Base-by-base conservation (phyloP, 2,329 filamentous ascomycete genomes). In the Botrytis medusae region DNA sequence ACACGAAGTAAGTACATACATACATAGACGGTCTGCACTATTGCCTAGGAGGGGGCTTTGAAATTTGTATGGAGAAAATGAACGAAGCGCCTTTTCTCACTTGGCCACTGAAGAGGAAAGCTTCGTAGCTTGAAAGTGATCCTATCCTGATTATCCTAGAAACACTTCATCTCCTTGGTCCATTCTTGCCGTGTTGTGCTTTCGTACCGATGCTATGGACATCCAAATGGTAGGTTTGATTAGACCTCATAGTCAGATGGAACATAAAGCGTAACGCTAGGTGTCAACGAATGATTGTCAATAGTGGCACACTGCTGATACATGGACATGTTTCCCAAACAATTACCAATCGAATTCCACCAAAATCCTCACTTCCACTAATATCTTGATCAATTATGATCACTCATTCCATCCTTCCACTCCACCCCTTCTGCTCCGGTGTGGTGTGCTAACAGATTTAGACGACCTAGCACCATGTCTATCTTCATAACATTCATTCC, bases 181-280 rank as follows among this genome's bases (percentile, higher is more conserved):
- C 67, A 44, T 42, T 60, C 67, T 60, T 69, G 67, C 64, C 64
- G 64, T 68, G 64, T 54, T 68, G 64, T 68, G 48, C 32, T 68
- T 54, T 65, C 22, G 61, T 64, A 64, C 40, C 61, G 42, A 64
- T 46, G 61, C 40, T 32, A 46, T 63, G n/a, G 18, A 16, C 32
- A 69, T 69, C 34, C 34, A 69, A 69, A 40, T 59, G 48, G 34
- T 59, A 60, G 29, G 48, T 60, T 59, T 60, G 70, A 67, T 67
- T 51, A 59, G 37, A 65, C 46, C 60, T 65, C 61, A 72, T 54
- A 54, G 48, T 57, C 51, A 57, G n/a, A 57, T 57, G 70, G 54
- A 62, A 72, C 40, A 44, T 37, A 22, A 46, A 64, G 46, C 61
- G 62, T 54, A 54, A 62, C 59, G 54, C 57, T 48, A 48, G 42